Conservation (phyloP, 148 eudicot genomes). For the Amaranthus hypochondriacus region DNA sequence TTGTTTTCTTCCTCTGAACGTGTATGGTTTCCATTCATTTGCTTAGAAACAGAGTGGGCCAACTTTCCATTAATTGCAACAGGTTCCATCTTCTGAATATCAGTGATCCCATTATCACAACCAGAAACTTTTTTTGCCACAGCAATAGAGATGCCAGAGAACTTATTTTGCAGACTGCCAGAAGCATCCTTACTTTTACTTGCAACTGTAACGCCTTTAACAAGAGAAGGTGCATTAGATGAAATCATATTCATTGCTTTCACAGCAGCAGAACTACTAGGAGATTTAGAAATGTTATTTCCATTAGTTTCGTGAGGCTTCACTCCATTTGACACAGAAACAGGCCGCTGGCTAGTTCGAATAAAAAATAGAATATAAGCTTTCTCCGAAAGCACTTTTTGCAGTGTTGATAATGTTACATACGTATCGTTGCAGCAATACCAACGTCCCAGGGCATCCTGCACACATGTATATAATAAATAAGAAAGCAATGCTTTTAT, state of each 20-base stretch:
- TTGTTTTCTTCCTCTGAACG: slow-evolving; percentile 24
- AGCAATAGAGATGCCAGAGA: slow-evolving; percentile 34
- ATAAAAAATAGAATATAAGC: slow-evolving; percentile 90
- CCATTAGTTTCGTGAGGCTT: slow-evolving; percentile 50
- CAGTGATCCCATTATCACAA: slow-evolving; percentile 30
- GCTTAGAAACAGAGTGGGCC: slow-evolving; percentile 23
- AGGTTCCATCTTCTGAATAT: slow-evolving; percentile 39
- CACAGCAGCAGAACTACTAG: slow-evolving; percentile 20
- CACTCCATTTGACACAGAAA: slow-evolving; percentile 45
- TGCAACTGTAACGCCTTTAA: slow-evolving; percentile 27
- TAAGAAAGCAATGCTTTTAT: slow-evolving; percentile 21
- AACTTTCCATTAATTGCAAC: slow-evolving; percentile 37
- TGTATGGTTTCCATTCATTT: slow-evolving; percentile 34
- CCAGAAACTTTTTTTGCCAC: slow-evolving; percentile 31
- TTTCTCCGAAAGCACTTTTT: slow-evolving; percentile 89
- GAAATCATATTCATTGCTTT: slow-evolving; percentile 30
- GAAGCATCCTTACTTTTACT: slow-evolving; percentile 40
- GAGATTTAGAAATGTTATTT: slow-evolving; percentile 25
- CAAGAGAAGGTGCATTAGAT: slow-evolving; percentile 24
- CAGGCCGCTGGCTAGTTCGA: slow-evolving; percentile 68
- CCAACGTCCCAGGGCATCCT: slow-evolving; percentile 92
- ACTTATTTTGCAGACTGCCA: slow-evolving; percentile 34
- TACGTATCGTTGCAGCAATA: slow-evolving; percentile 93
- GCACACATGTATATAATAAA: slow-evolving; percentile 15
- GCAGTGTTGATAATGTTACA: slow-evolving; percentile 59